phyloP scores from a whole-genome alignment of 129 eudicot genomes.

The Helianthus annuus region HanXRQr2.0-SUNRISE NC_035441.2:101145187-101145686 shows the following conservation, averaged over 20 bases:
- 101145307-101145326: constrained; percentile 52
- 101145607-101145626: constrained; percentile 45
- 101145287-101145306: constrained; percentile 16
- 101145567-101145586: constrained; percentile 72
- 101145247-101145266: constrained; percentile 1
- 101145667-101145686: constrained; percentile 70
- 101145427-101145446: constrained; percentile 59
- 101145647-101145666: constrained; percentile 56
- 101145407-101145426: constrained; percentile 69
- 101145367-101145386: constrained; percentile 82
- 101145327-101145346: constrained; percentile 68
- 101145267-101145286: not conserved
- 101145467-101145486: constrained; percentile 59
- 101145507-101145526: constrained; percentile 60
- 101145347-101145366: constrained; percentile 40
- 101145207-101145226: not conserved
- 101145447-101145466: constrained; percentile 57
- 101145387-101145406: constrained; percentile 63
- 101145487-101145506: constrained; percentile 58
- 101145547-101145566: constrained; percentile 68
- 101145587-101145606: constrained; percentile 50
- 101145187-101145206: too few relatives aligned
- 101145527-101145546: constrained; percentile 58
- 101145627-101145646: constrained; percentile 53
- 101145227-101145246: constrained; percentile 1